phyloP scores from a whole-genome alignment of 768 basidiomycete genomes.

The Trametes coccinea region DNA sequence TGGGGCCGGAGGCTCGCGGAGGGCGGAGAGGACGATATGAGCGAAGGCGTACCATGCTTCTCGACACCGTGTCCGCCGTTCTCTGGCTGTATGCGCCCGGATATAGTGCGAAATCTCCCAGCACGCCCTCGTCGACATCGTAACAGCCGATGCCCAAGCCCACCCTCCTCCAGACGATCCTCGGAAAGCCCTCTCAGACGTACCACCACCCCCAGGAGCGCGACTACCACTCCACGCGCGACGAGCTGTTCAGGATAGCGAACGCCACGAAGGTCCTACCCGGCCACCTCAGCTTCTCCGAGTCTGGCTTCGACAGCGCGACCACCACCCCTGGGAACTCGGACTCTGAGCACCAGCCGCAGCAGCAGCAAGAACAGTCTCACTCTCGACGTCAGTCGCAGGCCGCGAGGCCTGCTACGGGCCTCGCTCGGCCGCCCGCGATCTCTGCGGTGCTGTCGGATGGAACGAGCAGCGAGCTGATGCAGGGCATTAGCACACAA shows the following conservation, averaged over 20 bases:
- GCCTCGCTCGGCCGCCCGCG: neutral
- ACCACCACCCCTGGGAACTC: conserved; percentile 27
- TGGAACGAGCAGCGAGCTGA: neutral
- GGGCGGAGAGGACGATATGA: neutral
- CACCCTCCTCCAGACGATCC: conserved; percentile 58
- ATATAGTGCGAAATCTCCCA: conserved; percentile 6
- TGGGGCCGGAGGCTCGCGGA: neutral
- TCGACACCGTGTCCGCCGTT: conserved; percentile 2
- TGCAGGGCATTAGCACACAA: neutral
- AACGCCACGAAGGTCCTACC: conserved; percentile 19
- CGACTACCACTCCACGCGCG: conserved; percentile 53
- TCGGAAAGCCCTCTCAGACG: conserved; percentile 64
- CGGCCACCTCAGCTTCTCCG: conserved; percentile 21
- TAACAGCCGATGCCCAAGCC: conserved; percentile 49
- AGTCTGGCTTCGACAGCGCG: conserved; percentile 18
- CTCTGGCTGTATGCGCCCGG: conserved; percentile 14
- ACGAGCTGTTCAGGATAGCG: conserved; percentile 51
- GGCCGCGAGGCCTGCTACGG: neutral
- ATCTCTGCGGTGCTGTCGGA: neutral
- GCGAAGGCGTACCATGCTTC: conserved; percentile 2
- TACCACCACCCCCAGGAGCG: conserved; percentile 50
- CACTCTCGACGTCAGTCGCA: too few species aligned
- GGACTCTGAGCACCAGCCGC: conserved; percentile 17
- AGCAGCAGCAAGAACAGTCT: neutral
- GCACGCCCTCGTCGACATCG: conserved; percentile 11